Evolutionary conservation across 2,329 filamentous ascomycete genomes (phyloP).

Genomic region (Capronia americana): DNA sequence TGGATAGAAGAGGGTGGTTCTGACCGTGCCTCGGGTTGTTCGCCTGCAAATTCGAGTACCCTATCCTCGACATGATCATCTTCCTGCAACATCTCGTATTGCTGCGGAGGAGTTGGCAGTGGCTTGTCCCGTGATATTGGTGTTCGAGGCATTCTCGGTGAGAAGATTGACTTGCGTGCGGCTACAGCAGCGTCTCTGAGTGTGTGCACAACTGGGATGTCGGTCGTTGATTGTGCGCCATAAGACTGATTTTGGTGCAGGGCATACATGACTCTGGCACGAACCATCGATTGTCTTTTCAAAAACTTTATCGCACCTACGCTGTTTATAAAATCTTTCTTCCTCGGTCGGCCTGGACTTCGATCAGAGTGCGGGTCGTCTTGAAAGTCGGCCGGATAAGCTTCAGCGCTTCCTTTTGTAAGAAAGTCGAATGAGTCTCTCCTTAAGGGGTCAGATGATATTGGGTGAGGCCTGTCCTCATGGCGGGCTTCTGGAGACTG

Average conservation of each 20-base stretch:
- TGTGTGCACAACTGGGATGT: neutral
- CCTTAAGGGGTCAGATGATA: neutral
- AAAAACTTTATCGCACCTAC: slow-evolving; percentile 23
- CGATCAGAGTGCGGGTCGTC: neutral
- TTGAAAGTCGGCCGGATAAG: neutral
- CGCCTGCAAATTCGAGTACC: neutral
- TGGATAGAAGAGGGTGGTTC: slow-evolving; percentile 47
- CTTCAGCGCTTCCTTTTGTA: neutral
- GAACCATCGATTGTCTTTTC: slow-evolving; percentile 29
- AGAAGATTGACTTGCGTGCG: slow-evolving; percentile 1
- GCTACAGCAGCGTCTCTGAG: neutral
- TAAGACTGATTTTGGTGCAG: neutral
- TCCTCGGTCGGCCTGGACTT: slow-evolving; percentile 7
- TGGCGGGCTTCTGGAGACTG: neutral
- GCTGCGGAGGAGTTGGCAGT: slow-evolving; percentile 23
- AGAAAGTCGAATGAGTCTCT: slow-evolving; percentile 24
- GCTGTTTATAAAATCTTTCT: slow-evolving; percentile 6
- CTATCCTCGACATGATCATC: neutral
- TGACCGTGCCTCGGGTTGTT: neutral
- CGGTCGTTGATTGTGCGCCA: neutral
- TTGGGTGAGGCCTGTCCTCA: neutral
- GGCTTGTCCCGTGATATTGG: slow-evolving; percentile 20
- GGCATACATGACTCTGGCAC: slow-evolving; percentile 27
- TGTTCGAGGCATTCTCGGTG: slow-evolving; percentile 6
- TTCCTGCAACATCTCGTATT: neutral